Evolutionary conservation across 495 filamentous ascomycete genomes (phyloP), one percentile per base, ranked within the genome.

Genomic region (Annulohypoxylon maeteangense): DNA sequence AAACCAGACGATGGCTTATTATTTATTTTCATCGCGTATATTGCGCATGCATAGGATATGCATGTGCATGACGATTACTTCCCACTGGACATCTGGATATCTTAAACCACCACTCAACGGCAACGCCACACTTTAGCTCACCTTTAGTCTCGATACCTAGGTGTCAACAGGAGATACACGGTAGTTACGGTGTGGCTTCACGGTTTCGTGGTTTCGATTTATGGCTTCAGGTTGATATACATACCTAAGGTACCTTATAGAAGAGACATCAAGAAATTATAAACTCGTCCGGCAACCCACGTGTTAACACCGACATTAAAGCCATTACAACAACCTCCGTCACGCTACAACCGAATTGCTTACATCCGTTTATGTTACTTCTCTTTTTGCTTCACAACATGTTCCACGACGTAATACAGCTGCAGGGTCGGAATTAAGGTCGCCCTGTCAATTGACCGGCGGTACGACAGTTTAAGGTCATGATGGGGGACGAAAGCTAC

Each of bases 351-450:
- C 32, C 22, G 56, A 50, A 42, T 38, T 68, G 27, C 38, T 60
- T 47, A 54, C 56, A 12, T 55, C 65, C 18, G 36, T 36, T 45
- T 2, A 20, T 38, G 36, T 20, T 54, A 3, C 31, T 48, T 31
- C 65, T 62, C 57, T 20, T 47, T 10, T 16, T 25, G 38, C 64
- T 60, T 53, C 57, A 48, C 48, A 14, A 62, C 20, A 48, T 14
- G 40, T 58, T 50, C 42, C 59, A 63, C 59, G 51, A 42, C 59
- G 31, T 51, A 11, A 69, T 63, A 44, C 50, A 51, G 29, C 45
- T 51, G 23, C 57, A 44, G 50, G 58, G 40, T 53, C 58, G 32
- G 51, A 42, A 38, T 32, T 18, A 58, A 48, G 58, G 66, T 32
- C 4, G 44, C 53, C 67, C 54, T 59, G 67, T 47, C 54, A 55